phyloP scores from a whole-genome alignment of 257 asterid species.

The Solanum peruvianum region DNA sequence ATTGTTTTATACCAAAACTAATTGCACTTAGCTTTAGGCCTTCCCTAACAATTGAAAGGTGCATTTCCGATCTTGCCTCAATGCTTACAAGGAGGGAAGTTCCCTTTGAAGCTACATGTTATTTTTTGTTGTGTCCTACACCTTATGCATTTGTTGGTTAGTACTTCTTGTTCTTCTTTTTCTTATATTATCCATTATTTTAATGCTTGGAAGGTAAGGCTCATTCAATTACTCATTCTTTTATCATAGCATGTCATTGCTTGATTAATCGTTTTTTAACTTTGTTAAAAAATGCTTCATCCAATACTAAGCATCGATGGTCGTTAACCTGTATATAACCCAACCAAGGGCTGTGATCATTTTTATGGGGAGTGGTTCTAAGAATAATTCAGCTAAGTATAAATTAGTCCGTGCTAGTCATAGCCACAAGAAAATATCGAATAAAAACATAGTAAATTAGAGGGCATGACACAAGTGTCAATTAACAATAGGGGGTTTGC shows the following conservation, averaged over 20 bases:
- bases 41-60: neutral
- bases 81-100: neutral
- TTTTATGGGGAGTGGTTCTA: too few species aligned
- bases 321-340: too few species aligned
- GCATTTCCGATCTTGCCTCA: neutral
- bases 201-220: neutral
- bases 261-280: too few species aligned
- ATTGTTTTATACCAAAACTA: neutral
- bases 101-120: neutral
- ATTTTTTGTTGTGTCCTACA: neutral
- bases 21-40: neutral
- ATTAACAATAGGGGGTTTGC: too few species aligned
- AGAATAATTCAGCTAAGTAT: too few species aligned
- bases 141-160: neutral
- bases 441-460: too few species aligned
- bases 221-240: neutral
- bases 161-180: neutral
- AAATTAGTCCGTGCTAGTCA: too few species aligned
- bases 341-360: too few species aligned
- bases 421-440: too few species aligned
- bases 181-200: neutral
- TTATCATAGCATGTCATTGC: neutral
- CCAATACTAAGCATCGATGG: too few species aligned
- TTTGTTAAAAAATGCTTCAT: too few species aligned
- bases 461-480: too few species aligned